These are phyloP conservation scores for Bipolaris zeicola DNA, from an alignment of 2,329 filamentous ascomycete species.

Conservation along the genomic window DNA sequence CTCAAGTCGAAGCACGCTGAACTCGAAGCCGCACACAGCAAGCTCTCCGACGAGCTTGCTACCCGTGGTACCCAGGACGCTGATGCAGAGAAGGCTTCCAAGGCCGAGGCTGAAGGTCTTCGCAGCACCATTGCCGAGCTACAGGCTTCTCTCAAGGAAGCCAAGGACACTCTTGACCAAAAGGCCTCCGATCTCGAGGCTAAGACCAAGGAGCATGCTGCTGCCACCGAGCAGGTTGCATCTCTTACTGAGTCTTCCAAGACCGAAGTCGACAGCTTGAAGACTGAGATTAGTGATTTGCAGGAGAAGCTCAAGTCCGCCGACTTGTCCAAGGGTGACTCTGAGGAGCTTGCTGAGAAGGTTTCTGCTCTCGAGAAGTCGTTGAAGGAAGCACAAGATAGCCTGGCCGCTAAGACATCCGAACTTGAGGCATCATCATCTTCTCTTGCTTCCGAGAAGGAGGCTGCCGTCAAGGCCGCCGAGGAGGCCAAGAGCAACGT, in stretches of 20 bases:
- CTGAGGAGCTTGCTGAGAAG: constrained; percentile 33
- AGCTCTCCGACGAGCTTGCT: constrained; percentile 19
- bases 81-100: constrained; percentile 24
- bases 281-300: constrained; percentile 31
- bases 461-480: constrained; percentile 29
- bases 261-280: constrained; percentile 29
- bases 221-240: constrained; percentile 18
- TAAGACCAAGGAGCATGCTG: constrained; percentile 26
- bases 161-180: constrained; percentile 26
- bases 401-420: constrained; percentile 28
- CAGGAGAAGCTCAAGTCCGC: constrained; percentile 32
- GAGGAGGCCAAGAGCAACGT: constrained; percentile 33
- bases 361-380: constrained; percentile 36
- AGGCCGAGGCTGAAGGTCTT: constrained; percentile 30
- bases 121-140: constrained; percentile 36
- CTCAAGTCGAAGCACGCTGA: constrained; percentile 24
- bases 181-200: constrained; percentile 28
- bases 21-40: constrained; percentile 25
- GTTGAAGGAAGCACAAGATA: constrained; percentile 34
- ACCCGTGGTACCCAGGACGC: constrained; percentile 27
- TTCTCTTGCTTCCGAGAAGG: constrained; percentile 28
- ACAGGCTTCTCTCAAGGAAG: constrained; percentile 27
- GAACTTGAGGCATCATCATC: constrained; percentile 31
- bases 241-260: constrained; percentile 28
- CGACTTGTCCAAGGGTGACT: constrained; percentile 34